Evolutionary conservation across 106 monocot species (phyloP), one percentile per base, ranked within the genome.

Genomic region (Ottelia alismoides): DNA sequence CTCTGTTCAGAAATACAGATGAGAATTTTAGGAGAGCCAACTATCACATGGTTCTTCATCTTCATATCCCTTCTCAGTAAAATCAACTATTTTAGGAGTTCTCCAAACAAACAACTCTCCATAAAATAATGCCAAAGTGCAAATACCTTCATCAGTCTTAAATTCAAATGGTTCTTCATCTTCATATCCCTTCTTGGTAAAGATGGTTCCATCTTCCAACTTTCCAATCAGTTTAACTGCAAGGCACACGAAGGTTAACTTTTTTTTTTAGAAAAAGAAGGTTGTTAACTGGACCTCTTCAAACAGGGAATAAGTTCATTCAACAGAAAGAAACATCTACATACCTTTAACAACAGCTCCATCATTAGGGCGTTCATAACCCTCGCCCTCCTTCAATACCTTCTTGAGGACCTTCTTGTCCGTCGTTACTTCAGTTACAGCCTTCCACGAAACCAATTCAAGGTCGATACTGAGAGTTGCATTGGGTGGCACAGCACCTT

Each of bases 201-300:
- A 92, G 1, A 92, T 40, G 0, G 82, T 80, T 3, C 86, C 86
- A 70, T 87, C 74, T 61, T 74, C 62, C 17, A 92, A 61, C 66
- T 82, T 87, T 25, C 92, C 92, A 63, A 62, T 72, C 60, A 92
- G 56, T 72, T 87, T 92, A 22, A 83, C 92, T 83, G 67, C 43
- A 55, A 56, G 40, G 16, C 40, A 43, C 6, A 6, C 40, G 40
- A 6, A 43, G 40, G 51, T 1, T 31, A n/a, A n/a, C 40, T 6
- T 43, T 43, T 7, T 43, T 16, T 7, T 43, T 43, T 43, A 43
- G 40, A 16, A 43, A 6, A 43, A 6, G 16, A 43, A 7, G 40
- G 40, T n/a, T n/a, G n/a, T n/a, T n/a, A n/a, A n/a, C n/a, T n/a
- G n/a, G n/a, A n/a, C n/a, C n/a, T n/a, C n/a, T n/a, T n/a, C n/a